phyloP scores from a whole-genome alignment of 495 filamentous ascomycete species.

The Tuber indicum region DNA sequence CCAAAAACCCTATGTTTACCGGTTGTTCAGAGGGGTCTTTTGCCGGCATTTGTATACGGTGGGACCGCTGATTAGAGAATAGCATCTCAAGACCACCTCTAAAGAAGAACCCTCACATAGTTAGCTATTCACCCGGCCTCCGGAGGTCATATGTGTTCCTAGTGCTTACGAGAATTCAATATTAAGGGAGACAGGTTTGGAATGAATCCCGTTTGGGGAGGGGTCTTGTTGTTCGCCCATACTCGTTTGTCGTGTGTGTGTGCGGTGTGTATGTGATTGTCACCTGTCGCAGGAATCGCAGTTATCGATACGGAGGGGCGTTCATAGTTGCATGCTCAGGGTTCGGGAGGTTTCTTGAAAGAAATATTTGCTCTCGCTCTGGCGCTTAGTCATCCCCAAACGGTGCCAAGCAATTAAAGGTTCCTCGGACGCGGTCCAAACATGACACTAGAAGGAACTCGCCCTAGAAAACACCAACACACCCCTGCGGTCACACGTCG shows the following conservation, averaged over 20 bases:
- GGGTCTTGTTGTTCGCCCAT: not conserved
- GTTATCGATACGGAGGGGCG: not conserved
- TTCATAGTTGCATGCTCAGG: not conserved
- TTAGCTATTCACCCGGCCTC: not conserved
- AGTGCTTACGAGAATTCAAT: slow-evolving; percentile 68
- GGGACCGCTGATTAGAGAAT: slow-evolving; percentile 72
- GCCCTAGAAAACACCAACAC: slow-evolving; percentile 12
- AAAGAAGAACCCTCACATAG: slow-evolving; percentile 7
- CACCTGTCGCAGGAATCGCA: not conserved
- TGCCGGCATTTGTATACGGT: slow-evolving; percentile 62
- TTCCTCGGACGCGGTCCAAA: slow-evolving; percentile 26
- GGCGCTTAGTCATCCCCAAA: not conserved
- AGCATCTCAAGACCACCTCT: slow-evolving; percentile 95
- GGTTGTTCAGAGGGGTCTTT: slow-evolving; percentile 46
- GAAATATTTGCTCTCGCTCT: not conserved
- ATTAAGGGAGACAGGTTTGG: slow-evolving; percentile 47
- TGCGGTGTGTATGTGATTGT: slow-evolving; percentile 25
- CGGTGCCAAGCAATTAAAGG: slow-evolving; percentile 23
- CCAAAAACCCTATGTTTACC: slow-evolving; percentile 67
- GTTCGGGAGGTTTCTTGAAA: not conserved
- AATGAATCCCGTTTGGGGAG: not conserved
- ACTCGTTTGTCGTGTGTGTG: slow-evolving; percentile 24
- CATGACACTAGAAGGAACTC: not conserved
- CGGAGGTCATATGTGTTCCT: slow-evolving; percentile 6
- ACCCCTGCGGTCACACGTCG: not conserved